A percentile compares a stretch with the other conserved stretches of the same genome.
phyloP scores from a whole-genome alignment of 768 basidiomycete species.

The Myochromella boudieri region DNA sequence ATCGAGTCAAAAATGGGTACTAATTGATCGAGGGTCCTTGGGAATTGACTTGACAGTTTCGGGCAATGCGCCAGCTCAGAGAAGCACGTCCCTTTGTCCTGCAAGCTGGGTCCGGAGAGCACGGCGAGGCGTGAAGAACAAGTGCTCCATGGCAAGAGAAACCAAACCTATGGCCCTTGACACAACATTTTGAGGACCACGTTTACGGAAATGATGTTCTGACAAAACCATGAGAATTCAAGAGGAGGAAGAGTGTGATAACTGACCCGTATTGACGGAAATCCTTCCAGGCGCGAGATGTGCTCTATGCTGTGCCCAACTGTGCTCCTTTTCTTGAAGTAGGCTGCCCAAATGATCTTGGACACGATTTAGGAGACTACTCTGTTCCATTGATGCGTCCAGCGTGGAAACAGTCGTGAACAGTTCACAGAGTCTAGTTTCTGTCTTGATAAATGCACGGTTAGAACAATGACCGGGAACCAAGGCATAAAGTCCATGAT shows the following conservation, averaged over 20 bases:
- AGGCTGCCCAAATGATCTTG: slow-evolving; percentile 7
- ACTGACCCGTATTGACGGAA: slow-evolving; percentile 17
- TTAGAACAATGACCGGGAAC: not conserved
- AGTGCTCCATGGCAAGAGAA: not conserved
- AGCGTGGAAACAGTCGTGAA: slow-evolving; percentile 1
- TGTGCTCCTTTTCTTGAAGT: slow-evolving; percentile 15
- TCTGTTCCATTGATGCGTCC: not conserved
- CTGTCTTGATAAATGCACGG: slow-evolving; percentile 4
- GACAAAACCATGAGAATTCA: not conserved
- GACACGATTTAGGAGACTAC: slow-evolving; percentile 7
- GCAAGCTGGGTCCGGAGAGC: slow-evolving; percentile 20
- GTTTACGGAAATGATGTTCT: slow-evolving; percentile 13
- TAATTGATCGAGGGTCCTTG: slow-evolving; percentile 20
- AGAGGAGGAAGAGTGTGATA: not conserved
- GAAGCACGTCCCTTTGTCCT: slow-evolving; percentile 19
- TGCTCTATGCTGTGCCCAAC: slow-evolving; percentile 17
- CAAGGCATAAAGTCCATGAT: slow-evolving; percentile 7
- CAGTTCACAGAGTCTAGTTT: slow-evolving; percentile 6
- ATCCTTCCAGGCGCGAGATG: not conserved
- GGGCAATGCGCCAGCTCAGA: not conserved
- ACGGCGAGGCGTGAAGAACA: slow-evolving; percentile 20
- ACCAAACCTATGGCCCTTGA: not conserved
- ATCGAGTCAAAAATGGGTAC: slow-evolving; percentile 19
- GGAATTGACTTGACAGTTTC: slow-evolving; percentile 12
- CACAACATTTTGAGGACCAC: slow-evolving; percentile 4